A percentile compares a stretch with the other conserved stretches of the same genome.
These are phyloP conservation scores for Fusarium sp. DNA, from an alignment of 2,329 filamentous ascomycete genomes.

Conservation along the genomic window DNA sequence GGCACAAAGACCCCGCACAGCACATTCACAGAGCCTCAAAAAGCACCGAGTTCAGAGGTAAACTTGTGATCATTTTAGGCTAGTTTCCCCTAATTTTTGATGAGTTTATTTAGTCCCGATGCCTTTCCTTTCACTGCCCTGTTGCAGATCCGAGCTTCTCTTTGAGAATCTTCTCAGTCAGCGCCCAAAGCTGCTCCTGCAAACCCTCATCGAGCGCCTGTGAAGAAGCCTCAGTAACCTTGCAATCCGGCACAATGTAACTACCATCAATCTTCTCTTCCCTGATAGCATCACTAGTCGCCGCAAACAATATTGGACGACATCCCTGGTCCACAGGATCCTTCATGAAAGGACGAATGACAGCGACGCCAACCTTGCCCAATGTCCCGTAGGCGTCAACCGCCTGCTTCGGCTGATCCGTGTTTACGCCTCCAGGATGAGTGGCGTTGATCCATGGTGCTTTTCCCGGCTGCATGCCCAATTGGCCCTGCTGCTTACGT, in stretches of 20 bases:
- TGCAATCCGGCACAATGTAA: conserved; percentile 10
- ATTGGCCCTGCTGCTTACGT: not conserved
- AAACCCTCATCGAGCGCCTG: conserved; percentile 9
- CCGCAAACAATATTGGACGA: conserved; percentile 10
- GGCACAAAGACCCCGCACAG: too few relatives aligned
- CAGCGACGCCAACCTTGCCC: conserved; percentile 7
- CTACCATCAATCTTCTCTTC: conserved; percentile 6
- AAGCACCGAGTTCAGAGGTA: too few relatives aligned
- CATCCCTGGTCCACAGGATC: conserved; percentile 13
- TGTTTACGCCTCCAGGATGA: conserved; percentile 17
- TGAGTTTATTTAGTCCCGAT: too few relatives aligned
- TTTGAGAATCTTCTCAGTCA: not conserved
- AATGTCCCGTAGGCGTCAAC: conserved; percentile 11
- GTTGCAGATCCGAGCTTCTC: not conserved
- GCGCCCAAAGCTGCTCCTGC: not conserved
- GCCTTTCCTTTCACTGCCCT: not conserved
- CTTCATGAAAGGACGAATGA: conserved; percentile 5
- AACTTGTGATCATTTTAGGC: too few relatives aligned
- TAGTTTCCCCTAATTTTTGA: too few relatives aligned
- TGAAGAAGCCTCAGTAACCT: not conserved
- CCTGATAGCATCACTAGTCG: not conserved
- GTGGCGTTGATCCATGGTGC: conserved; percentile 15
- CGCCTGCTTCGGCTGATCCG: conserved; percentile 7
- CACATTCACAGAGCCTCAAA: too few relatives aligned
- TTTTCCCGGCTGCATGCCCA: conserved; percentile 9